Base-by-base conservation (phyloP, 331 rosid genomes). In the Rosa hybrid region DNA sequence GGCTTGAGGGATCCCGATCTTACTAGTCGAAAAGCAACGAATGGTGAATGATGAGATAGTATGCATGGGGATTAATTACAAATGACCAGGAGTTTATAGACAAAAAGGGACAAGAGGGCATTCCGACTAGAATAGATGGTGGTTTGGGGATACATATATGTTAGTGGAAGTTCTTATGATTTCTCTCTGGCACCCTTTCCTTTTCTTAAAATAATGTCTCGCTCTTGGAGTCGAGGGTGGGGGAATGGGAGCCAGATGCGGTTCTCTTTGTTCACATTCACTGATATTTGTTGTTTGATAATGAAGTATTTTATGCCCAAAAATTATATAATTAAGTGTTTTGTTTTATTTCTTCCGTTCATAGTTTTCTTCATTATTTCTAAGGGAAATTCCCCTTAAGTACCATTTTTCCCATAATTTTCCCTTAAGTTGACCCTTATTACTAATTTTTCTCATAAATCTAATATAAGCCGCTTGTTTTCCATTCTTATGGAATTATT, bases 1-100 rank as follows among this genome's bases (percentile, higher is more conserved):
- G 89, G 78, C 97, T 96, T 2, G 91, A 87, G 76, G 98, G 98
- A 80, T 87, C 84, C 75, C 77, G 89, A 70, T 83, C 79, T 60
- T 84, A 87, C 88, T 87, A 88, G 85, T 45, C 12, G 82, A 76
- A 71, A 49, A 7, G 2, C 72, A 68, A 17, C 4, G 1, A 49
- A 9, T 38, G 62, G 68, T 46, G 59, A 50, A 13, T 34, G 71
- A 41, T 17, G 13, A 27, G 68, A 65, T 54, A 72, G 30, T 65
- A 69, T 65, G 48, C 72, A 39, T 4, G 54, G 53, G 85, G 80
- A 79, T 67, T 70, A 51, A 81, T 71, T 76, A 51, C 81, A 53
- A 85, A 76, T n/a, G 12, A 44, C 9, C 30, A 20, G 18, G 42
- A 12, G 10, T 74, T 30, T 8, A 72, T 38, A 70, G 38, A 44